These are phyloP conservation scores for Rhizopogon sp. DNA, from an alignment of 768 basidiomycete species.

Conservation along the genomic window DNA sequence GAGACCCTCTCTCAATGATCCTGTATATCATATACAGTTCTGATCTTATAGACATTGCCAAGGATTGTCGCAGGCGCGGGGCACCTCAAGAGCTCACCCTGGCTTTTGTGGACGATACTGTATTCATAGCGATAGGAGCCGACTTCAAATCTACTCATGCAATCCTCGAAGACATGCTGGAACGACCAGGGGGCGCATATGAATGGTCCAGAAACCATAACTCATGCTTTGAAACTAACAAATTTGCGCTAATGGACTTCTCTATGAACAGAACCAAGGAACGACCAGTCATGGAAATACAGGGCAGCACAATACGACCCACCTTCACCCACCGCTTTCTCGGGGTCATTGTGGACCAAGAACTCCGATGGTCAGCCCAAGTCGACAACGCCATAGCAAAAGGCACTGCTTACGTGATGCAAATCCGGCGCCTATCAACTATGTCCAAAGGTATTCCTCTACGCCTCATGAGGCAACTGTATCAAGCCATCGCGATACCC, in stretches of 20 bases:
- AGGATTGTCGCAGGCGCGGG: background rate
- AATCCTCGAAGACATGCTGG: too few species aligned
- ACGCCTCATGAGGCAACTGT: too few species aligned
- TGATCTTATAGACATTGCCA: slow-evolving; percentile 12
- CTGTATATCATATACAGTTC: slow-evolving; percentile 23
- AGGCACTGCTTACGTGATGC: background rate
- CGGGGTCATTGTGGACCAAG: slow-evolving; percentile 3
- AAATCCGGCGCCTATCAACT: background rate
- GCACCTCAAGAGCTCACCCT: too few species aligned
- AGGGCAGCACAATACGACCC: background rate
- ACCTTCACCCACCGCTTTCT: background rate
- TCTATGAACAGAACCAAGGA: background rate
- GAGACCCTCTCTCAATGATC: slow-evolving; percentile 18
- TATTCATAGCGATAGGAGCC: too few species aligned
- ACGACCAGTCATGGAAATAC: background rate
- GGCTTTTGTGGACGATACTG: too few species aligned
- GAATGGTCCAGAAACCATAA: background rate
- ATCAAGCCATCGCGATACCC: too few species aligned
- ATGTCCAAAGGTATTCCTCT: background rate
- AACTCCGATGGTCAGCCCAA: background rate
- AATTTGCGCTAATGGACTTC: slow-evolving; percentile 1
- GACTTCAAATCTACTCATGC: too few species aligned
- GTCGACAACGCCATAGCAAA: background rate
- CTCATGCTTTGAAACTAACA: background rate
- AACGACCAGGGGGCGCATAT: background rate